Base-by-base conservation (phyloP, 306 rosid genomes). In the Sophora flavescens region DNA sequence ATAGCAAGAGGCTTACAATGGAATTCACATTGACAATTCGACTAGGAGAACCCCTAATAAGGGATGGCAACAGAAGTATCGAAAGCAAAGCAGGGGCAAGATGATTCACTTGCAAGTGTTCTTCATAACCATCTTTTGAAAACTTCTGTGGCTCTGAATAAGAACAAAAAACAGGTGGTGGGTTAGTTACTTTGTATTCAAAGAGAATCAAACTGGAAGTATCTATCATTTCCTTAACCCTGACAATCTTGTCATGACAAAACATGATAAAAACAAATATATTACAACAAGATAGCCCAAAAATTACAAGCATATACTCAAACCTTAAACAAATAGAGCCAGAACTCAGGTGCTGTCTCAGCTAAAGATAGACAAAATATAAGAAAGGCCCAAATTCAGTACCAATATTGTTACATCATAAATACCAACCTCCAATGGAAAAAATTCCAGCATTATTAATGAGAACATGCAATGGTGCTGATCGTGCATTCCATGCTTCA, bases 101-200 rank as follows among this genome's bases (percentile, higher is more conserved):
- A 84, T 96, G 99, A 82, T 96, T 96, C 78, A 96, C 99, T 92
- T 96, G 99, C 90, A 92, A 76, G 90, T 96, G 99, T 81, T 91
- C 90, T 84, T 96, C 99, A 53, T 92, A 91, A 61, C 96, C 96
- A 73, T 92, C 97, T 87, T 88, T 91, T 12, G 99, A 96, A 87
- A 92, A 83, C 50, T 75, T 91, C 68, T 91, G 99, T 5, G 93
- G 93, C 86, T 96, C 99, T 96, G 86, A 70, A 84, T 56, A 74
- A 65, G 76, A 77, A 63, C 57, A 71, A 78, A 79, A 79, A 70
- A 44, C 44, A 54, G 30, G 70, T 8, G 50, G 53, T 28, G 63
- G 45, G 47, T 81, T 22, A 72, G 77, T 68, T 47, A 81, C 52
- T 22, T 36, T 71, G 66, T 56, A 50, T 57, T 74, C 35, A 42